Evolutionary conservation across 768 basidiomycete species (phyloP), one percentile per base, ranked within the genome.

Genomic region (Termitomyces bulborhizus): DNA sequence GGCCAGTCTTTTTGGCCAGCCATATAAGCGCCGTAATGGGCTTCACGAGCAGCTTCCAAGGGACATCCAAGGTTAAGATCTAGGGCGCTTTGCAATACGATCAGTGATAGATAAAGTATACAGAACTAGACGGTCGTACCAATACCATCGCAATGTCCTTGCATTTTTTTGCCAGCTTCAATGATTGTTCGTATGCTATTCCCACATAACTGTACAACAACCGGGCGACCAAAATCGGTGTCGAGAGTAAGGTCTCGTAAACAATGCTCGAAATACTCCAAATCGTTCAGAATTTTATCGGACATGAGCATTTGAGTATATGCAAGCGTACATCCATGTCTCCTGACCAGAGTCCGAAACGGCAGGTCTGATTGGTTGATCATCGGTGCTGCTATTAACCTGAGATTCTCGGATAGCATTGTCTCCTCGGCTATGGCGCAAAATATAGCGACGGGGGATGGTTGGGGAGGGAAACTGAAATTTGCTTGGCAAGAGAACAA

Each of bases 11-110:
- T 82, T 62, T 83, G 82, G 21, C 76, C 78, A 13, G 90, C 76
- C n/a, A 92, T 73, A 64, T 90, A 92, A 16, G 83, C 87, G 3
- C 89, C 90, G 62, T 78, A 87, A 61, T 85, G 88, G 9, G 76
- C 81, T 40, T 84, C 78, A 37, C 75, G 73, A 12, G 89, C 88
- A 26, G 77, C 74, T 51, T 85, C 81, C 61, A 88, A 88, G 24
- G 90, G 90, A 65, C 90, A 92, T 15, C 90, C 90, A 11, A 91
- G 77, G 66, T 92, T 92, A 51, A 91, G 65, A 71, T 91, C 90
- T 92, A 56, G 44, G 39, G 21, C 36, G 42, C 57, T 65, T 66
- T 51, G 46, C 21, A 45, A 47, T 48, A 50, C 18, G 34, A 42
- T 62, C 45, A 56, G 45, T 16, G 24, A 45, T 37, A 24, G 27